phyloP scores from a whole-genome alignment of 495 filamentous ascomycete species.

The Evernia prunastri region DNA sequence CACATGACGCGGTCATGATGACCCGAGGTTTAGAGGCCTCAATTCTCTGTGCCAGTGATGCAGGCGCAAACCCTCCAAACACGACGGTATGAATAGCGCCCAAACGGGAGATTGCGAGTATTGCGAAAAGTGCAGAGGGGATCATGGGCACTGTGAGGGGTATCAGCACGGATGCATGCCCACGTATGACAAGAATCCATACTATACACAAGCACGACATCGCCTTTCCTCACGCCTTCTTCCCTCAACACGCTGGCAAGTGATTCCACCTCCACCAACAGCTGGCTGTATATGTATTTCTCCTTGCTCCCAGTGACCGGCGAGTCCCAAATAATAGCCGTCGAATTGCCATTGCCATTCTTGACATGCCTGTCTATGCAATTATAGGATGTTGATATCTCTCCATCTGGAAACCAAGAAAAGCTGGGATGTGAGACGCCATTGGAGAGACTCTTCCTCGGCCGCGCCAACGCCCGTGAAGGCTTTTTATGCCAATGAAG shows the following conservation, averaged over 20 bases:
- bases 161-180: constrained; percentile 13
- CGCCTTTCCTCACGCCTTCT: constrained; percentile 76
- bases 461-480: constrained; percentile 36
- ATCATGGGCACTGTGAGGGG: constrained; percentile 86
- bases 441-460: constrained; percentile 44
- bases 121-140: constrained; percentile 75
- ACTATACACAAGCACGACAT: constrained; percentile 94
- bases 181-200: constrained; percentile 26
- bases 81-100: constrained; percentile 89
- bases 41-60: constrained; percentile 80
- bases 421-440: constrained; percentile 54
- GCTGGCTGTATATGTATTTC: constrained; percentile 62
- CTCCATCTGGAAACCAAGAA: constrained; percentile 84
- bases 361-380: constrained; percentile 84
- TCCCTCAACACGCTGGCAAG: constrained; percentile 77
- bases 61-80: constrained; percentile 82
- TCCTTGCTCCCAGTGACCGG: constrained; percentile 73
- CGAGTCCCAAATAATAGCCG: constrained; percentile 82
- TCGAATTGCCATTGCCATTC: constrained; percentile 60
- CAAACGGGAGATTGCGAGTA: constrained; percentile 71
- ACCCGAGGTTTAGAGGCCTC: constrained; percentile 68
- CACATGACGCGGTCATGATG: constrained; percentile 85
- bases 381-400: constrained; percentile 87
- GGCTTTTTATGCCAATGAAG: constrained; percentile 77
- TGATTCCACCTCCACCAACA: constrained; percentile 76